phyloP scores from a whole-genome alignment of 768 basidiomycete genomes.

The Pulveroboletus sp. region DNA sequence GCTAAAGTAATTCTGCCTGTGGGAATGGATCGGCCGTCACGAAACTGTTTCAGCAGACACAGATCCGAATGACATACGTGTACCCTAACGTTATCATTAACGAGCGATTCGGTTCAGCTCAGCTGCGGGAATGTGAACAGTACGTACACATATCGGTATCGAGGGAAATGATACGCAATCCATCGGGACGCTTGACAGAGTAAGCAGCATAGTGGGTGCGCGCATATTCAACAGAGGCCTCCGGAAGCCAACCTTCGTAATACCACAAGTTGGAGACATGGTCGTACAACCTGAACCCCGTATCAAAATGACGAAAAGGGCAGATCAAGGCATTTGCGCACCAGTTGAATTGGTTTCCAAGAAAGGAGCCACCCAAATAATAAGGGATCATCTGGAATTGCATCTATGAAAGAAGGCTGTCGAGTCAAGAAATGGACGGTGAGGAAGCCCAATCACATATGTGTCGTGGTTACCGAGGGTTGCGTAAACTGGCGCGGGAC shows the following conservation, averaged over 20 bases:
- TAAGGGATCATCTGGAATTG: constrained; percentile 39
- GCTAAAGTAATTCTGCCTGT: constrained; percentile 43
- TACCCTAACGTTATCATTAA: constrained; percentile 26
- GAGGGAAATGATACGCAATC: constrained; percentile 46
- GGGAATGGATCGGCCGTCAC: not conserved
- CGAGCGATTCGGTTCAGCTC: not conserved
- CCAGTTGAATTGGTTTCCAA: constrained; percentile 27
- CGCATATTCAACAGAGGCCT: constrained; percentile 34
- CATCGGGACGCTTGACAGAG: constrained; percentile 40
- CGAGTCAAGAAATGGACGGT: not conserved
- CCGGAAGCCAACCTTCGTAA: constrained; percentile 43
- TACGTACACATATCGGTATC: constrained; percentile 49
- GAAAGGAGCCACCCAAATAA: constrained; percentile 30
- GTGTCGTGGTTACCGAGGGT: constrained; percentile 73
- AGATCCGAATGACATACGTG: constrained; percentile 20
- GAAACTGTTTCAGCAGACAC: not conserved
- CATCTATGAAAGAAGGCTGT: constrained; percentile 1
- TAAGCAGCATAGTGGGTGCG: constrained; percentile 47
- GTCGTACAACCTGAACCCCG: constrained; percentile 42
- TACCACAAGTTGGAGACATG: constrained; percentile 44
- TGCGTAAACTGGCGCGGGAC: constrained; percentile 62
- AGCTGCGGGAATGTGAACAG: constrained; percentile 10
- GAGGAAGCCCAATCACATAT: constrained; percentile 39
- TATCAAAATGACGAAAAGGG: too few relatives aligned
- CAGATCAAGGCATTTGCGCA: too few relatives aligned